Conservation (phyloP, 73 alveolate genomes). For the Halteria grandinella region DNA sequence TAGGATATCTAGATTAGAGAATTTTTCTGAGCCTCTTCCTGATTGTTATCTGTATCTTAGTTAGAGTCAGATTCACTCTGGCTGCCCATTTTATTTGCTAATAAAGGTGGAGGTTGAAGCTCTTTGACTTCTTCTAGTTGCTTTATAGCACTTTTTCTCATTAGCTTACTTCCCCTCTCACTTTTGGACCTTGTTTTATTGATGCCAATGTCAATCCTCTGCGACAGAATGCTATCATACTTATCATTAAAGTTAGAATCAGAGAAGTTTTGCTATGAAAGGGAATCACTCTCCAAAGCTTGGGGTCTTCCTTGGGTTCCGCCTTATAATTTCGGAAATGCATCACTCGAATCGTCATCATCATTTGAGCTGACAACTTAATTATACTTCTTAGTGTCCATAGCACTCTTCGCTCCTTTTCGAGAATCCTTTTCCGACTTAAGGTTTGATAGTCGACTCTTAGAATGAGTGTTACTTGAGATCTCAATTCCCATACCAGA, state of each 20-base stretch:
- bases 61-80: neutral
- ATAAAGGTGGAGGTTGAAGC: neutral
- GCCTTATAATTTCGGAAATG: no score
- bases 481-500: constrained; percentile 11
- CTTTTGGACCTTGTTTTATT: no score
- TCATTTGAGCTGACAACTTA: no score
- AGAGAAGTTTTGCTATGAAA: no score
- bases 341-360: no score
- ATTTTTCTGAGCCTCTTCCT: neutral
- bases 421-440: no score
- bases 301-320: no score
- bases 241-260: neutral
- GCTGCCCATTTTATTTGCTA: neutral
- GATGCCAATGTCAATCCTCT: neutral
- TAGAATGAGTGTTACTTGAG: no score
- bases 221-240: neutral
- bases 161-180: neutral
- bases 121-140: constrained; percentile 11
- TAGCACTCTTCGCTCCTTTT: no score
- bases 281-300: neutral
- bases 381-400: no score
- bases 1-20: no score
- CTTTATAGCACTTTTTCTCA: constrained; percentile 20
- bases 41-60: neutral
- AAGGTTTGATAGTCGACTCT: no score